phyloP scores from a whole-genome alignment of 2,329 filamentous ascomycete genomes.

The Colletotrichum euphorbiae region DNA sequence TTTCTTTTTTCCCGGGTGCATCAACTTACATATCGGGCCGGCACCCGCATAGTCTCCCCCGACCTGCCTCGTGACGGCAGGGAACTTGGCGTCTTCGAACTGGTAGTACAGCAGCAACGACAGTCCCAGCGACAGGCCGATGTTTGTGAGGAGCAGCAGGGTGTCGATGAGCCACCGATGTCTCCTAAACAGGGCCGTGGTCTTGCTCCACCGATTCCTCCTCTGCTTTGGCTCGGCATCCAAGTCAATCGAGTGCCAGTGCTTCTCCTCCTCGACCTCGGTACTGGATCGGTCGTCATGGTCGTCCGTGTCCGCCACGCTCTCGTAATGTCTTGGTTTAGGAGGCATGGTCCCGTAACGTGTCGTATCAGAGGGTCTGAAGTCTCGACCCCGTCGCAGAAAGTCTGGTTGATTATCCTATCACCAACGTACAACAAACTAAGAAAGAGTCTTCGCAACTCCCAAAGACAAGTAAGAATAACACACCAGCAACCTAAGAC shows the following conservation, averaged over 20 bases:
- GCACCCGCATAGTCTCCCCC: slow-evolving; percentile 53
- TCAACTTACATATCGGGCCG: slow-evolving; percentile 49
- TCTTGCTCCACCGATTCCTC: slow-evolving; percentile 5
- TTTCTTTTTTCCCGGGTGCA: too few species aligned
- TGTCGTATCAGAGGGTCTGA: too few species aligned
- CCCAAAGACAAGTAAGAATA: too few species aligned
- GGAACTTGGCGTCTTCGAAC: slow-evolving; percentile 24
- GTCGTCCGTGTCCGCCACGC: slow-evolving; percentile 8
- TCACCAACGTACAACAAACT: neutral
- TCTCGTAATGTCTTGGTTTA: slow-evolving; percentile 9
- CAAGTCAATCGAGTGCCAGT: slow-evolving; percentile 35
- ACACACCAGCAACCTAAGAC: neutral
- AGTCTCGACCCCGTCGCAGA: neutral
- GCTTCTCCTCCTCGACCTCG: slow-evolving; percentile 37
- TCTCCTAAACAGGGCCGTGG: slow-evolving; percentile 18
- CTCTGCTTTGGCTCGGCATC: neutral
- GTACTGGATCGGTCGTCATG: slow-evolving; percentile 30
- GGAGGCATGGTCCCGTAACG: slow-evolving; percentile 3
- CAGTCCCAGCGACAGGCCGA: slow-evolving; percentile 27
- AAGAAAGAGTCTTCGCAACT: neutral
- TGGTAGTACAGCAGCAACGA: slow-evolving; percentile 39
- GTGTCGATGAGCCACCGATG: slow-evolving; percentile 38
- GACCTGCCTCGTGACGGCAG: slow-evolving; percentile 46
- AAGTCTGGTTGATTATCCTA: neutral
- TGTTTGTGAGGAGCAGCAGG: slow-evolving; percentile 33